Evolutionary conservation across 139 green algal genomes (phyloP), one percentile per base, ranked within the genome.

Genomic region (Astrephomene gubernaculifera): DNA sequence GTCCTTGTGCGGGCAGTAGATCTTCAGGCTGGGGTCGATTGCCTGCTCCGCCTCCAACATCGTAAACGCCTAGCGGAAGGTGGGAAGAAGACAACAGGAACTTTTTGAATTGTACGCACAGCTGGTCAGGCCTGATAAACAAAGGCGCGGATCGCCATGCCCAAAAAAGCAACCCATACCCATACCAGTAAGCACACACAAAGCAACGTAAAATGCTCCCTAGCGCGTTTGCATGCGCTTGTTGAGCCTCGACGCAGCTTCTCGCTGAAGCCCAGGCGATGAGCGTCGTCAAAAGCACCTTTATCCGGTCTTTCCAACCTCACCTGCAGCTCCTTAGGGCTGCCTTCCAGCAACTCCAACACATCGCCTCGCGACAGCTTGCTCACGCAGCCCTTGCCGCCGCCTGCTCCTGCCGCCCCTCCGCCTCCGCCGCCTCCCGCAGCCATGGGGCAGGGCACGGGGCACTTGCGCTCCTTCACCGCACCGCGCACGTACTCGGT

Each of bases 1-100:
- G 79, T 78, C 52, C 61, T 76, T 80, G 78, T 90, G 89, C 41
- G 90, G 90, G 81, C 90, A 93, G 87, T 90, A 93, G 39, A 88
- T 43, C 35, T 70, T 63, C 35, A 68, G 43, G 35, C 57, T 64
- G 8, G 44, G 41, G 35, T 81, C 74, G 2, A 93, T 84, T 33
- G 82, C 68, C 25, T 78, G 52, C 83, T 91, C 88, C 3, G 52
- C 70, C 52, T 91, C 88, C 76, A 92, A 78, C 63, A 68, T 38
- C 7, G 63, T 44, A 21, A 63, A 85, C 41, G 71, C 57, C 81
- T 90, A n/a, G 80, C 24, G 25, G 61, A 22, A 36, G 52, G 7
- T 12, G 17, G 49, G 12, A 17, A 17, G 49, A 57, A 17, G 49
- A 57, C 12, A 57, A n/a, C n/a, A n/a, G n/a, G n/a, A n/a, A n/a